Conservation (phyloP, 257 asterid species). For the Solanum arcanum region DNA sequence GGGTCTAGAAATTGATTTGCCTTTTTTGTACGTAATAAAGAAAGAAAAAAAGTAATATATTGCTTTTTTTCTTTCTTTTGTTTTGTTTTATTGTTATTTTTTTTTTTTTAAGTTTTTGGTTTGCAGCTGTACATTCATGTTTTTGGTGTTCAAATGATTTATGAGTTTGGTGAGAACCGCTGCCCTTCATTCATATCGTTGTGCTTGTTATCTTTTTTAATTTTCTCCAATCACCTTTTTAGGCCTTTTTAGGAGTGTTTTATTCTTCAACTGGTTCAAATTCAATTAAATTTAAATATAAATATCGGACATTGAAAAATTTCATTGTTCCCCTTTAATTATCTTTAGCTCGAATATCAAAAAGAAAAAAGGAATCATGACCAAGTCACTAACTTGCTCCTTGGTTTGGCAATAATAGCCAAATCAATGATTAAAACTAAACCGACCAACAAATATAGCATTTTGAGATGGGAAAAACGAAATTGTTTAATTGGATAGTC, state of each 20-base stretch:
- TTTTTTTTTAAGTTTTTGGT: background rate
- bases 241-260: no score
- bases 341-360: background rate
- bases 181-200: background rate
- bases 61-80: background rate
- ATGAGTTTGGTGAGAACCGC: background rate
- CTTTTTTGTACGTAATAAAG: background rate
- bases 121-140: slow-evolving; percentile 25
- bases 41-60: background rate
- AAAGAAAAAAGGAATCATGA: background rate
- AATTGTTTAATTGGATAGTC: background rate
- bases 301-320: no score
- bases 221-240: background rate
- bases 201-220: background rate
- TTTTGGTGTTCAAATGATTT: background rate
- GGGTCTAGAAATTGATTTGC: background rate
- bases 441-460: background rate
- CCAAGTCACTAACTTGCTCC: background rate
- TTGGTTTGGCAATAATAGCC: background rate
- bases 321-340: background rate
- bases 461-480: background rate
- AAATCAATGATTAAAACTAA: background rate
- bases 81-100: background rate
- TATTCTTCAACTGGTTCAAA: rapidly evolving
- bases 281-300: no score